phyloP scores from a whole-genome alignment of 345 rosid species.

The Salix viminalis region DNA sequence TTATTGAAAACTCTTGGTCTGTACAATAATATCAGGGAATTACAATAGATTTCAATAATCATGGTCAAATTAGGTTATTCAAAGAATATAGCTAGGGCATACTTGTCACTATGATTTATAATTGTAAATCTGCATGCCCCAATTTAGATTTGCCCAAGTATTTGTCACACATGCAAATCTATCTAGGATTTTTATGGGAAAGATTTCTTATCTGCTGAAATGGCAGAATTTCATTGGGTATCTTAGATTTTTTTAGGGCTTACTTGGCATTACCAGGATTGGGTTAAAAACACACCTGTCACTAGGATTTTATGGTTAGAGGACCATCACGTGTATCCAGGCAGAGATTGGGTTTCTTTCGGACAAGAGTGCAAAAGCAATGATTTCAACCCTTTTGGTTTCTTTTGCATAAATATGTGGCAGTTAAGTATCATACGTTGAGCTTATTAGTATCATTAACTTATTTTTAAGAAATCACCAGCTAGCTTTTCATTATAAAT shows the following conservation, averaged over 20 bases:
- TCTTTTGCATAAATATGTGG: constrained; percentile 54
- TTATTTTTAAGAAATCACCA: constrained; percentile 25
- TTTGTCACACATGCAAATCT: constrained; percentile 28
- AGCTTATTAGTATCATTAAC: constrained; percentile 47
- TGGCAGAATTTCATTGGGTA: constrained; percentile 35
- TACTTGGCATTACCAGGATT: constrained; percentile 29
- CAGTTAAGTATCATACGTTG: constrained; percentile 53
- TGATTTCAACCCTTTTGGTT: constrained; percentile 60
- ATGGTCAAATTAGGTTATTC: no score
- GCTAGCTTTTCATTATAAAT: not conserved
- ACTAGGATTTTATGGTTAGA: constrained; percentile 14
- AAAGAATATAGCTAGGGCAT: no score
- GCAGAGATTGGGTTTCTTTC: constrained; percentile 21
- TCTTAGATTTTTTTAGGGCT: constrained; percentile 36
- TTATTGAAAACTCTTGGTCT: no score
- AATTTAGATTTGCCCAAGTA: constrained; percentile 14
- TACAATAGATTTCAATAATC: no score
- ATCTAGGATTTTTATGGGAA: constrained; percentile 9
- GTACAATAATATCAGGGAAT: no score
- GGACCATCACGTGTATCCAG: constrained; percentile 48
- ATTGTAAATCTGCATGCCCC: not conserved
- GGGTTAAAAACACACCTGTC: no score
- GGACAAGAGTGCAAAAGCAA: constrained; percentile 16
- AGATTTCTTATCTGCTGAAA: constrained; percentile 42
- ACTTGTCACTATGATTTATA: no score